Evolutionary conservation across 345 rosid genomes (phyloP), one percentile per base, ranked within the genome.

Genomic region (Gossypium rotundifolium): DNA sequence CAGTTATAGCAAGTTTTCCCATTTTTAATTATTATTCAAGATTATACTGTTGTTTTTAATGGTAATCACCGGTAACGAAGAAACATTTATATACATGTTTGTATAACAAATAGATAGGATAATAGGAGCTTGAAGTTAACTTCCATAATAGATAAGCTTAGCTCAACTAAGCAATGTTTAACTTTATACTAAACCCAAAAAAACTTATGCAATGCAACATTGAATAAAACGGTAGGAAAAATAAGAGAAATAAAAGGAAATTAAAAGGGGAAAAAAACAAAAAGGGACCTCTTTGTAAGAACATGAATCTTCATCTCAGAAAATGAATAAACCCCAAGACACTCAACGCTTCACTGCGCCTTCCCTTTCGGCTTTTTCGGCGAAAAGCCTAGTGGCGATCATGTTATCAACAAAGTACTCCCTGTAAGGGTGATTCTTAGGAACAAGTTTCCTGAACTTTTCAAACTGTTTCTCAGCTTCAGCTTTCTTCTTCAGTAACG

Each of bases 401-500:
- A 89, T 88, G 55, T 88, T 94, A 67, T 94, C 95, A 42, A 82
- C 83, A 58, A 92, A 88, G 76, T 84, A 92, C 83, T 94, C 93
- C 55, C 89, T 87, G 13, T 88, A 91, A 9, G 98, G 98, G 79
- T 94, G 98, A 80, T 94, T 87, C 84, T 66, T 85, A 0, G 98
- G 98, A 3, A 94, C 92, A 81, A 94, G 97, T 74, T 73, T 87
- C 75, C 91, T 77, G 16, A 89, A 94, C 85, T 87, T 89, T 62
- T 89, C 89, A 82, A 94, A 92, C 77, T 88, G 86, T 74, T 87
- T 88, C 83, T 92, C 97, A 1, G 98, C 98, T 81, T 88, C 93
- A 16, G 87, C 93, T 52, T 82, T 82, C 93, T 87, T 89, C 85
- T 85, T 87, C 83, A 89, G 42, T 77, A 94, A 70, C 4, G 97